Conservation (phyloP, 148 eudicot species). For the Mesembryanthemum crystallinum region DNA sequence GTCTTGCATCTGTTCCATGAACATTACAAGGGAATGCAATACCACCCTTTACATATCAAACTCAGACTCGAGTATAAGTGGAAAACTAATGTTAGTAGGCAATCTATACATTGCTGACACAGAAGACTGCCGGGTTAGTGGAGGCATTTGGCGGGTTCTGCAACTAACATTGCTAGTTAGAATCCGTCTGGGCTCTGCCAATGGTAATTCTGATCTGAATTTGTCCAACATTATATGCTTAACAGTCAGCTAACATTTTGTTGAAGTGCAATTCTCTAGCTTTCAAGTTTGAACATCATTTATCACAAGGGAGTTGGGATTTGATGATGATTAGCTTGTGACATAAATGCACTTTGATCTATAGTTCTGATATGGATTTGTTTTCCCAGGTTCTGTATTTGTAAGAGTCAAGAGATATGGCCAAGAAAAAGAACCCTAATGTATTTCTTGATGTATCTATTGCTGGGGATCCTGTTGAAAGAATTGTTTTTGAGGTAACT, state of each 20-base stretch:
- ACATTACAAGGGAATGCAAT: background rate
- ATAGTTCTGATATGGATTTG: slow-evolving; percentile 5
- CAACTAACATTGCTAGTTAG: background rate
- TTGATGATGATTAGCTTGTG: slow-evolving; percentile 1
- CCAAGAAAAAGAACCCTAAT: slow-evolving; percentile 72
- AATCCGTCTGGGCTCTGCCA: background rate
- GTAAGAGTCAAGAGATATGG: slow-evolving; percentile 41
- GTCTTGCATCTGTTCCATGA: background rate
- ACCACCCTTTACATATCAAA: background rate
- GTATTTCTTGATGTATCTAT: slow-evolving; percentile 81
- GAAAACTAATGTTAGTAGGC: background rate
- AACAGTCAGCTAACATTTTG: background rate
- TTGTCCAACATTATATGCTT: background rate
- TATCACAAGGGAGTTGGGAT: background rate
- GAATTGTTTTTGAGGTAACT: slow-evolving; percentile 75
- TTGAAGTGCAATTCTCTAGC: background rate
- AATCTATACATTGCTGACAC: background rate
- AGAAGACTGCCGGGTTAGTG: background rate
- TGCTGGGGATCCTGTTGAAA: slow-evolving; percentile 60
- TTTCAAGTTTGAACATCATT: background rate
- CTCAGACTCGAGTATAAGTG: too few relatives aligned
- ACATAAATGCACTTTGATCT: slow-evolving; percentile 4
- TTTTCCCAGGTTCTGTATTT: slow-evolving; percentile 19
- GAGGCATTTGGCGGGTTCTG: background rate
- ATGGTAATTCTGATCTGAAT: background rate